These are phyloP conservation scores for Neurospora sp. DNA, from an alignment of 495 filamentous ascomycete species.

Conservation along the genomic window DNA sequence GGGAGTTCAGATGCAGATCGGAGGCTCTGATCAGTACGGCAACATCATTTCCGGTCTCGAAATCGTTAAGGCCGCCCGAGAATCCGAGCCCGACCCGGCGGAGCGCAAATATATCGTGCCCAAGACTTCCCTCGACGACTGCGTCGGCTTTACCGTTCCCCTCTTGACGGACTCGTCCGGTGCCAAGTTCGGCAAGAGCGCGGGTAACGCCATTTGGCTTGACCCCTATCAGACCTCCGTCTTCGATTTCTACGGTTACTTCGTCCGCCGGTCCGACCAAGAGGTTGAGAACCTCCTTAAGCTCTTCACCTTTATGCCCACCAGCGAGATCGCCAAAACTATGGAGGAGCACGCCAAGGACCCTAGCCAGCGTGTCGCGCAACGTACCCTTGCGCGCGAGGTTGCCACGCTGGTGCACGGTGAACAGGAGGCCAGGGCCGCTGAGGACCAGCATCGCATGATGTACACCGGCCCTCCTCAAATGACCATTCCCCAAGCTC, in stretches of 20 bases:
- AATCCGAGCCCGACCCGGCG: conserved; percentile 35
- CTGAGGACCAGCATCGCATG: conserved; percentile 47
- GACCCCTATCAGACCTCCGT: conserved; percentile 66
- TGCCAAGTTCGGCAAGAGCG: conserved; percentile 89
- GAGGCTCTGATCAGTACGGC: conserved; percentile 91
- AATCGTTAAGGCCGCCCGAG: conserved; percentile 59
- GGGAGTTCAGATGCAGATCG: conserved; percentile 72
- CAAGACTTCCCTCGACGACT: conserved; percentile 34
- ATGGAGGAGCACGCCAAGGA: conserved; percentile 57
- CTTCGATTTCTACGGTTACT: conserved; percentile 84
- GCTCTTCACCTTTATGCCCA: conserved; percentile 81
- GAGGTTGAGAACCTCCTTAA: conserved; percentile 72
- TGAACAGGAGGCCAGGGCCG: conserved; percentile 40
- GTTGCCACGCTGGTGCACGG: conserved; percentile 75
- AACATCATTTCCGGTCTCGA: conserved; percentile 92
- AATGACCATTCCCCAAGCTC: neutral
- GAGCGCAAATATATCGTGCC: conserved; percentile 7
- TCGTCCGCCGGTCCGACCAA: conserved; percentile 71
- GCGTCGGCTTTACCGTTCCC: conserved; percentile 82
- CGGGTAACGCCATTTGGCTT: conserved; percentile 92
- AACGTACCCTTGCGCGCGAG: conserved; percentile 71
- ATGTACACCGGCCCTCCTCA: conserved; percentile 29
- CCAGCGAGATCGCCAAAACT: conserved; percentile 48
- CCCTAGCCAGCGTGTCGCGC: conserved; percentile 62
- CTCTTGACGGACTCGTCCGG: conserved; percentile 78